phyloP scores from a whole-genome alignment of 495 filamentous ascomycete species.

The Lichina pygmaea region DNA sequence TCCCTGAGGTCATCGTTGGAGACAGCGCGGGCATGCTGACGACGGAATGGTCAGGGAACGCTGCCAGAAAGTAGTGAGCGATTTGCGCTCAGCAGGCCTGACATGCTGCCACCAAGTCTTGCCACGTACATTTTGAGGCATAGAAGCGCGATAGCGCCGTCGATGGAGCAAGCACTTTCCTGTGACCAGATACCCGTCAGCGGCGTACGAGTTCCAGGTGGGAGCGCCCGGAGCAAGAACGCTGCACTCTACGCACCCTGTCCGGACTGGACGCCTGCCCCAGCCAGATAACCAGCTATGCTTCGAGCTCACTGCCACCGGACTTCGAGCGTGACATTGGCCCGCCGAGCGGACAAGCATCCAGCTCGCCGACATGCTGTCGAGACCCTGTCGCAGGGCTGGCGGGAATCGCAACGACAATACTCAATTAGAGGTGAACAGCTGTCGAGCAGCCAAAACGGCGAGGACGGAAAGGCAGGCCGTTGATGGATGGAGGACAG shows the following conservation, averaged over 20 bases:
- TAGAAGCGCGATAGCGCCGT: slow-evolving; percentile 43
- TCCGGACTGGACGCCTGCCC: too few species aligned
- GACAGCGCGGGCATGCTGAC: slow-evolving; percentile 97
- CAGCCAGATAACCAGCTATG: too few species aligned
- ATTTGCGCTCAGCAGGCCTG: not conserved
- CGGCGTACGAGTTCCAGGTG: too few species aligned
- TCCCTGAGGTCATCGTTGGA: slow-evolving; percentile 88
- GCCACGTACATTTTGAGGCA: slow-evolving; percentile 44
- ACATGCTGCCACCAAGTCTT: not conserved
- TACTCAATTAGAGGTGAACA: too few species aligned
- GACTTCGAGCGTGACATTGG: not conserved
- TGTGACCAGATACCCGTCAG: too few species aligned
- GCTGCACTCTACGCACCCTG: too few species aligned
- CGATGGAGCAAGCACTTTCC: slow-evolving; percentile 19
- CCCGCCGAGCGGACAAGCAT: not conserved
- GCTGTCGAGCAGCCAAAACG: too few species aligned
- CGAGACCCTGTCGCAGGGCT: not conserved
- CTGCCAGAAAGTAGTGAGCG: slow-evolving; percentile 13
- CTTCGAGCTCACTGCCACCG: not conserved
- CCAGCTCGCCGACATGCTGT: not conserved
- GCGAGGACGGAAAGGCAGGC: too few species aligned
- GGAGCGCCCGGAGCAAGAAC: too few species aligned
- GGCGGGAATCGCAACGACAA: not conserved
- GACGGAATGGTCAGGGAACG: slow-evolving; percentile 77
- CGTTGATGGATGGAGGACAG: too few species aligned